Percentiles rank a stretch among this genome's conserved stretches.
phyloP scores from a whole-genome alignment of 495 filamentous ascomycete genomes.

The Chaetomium tenue region DNA sequence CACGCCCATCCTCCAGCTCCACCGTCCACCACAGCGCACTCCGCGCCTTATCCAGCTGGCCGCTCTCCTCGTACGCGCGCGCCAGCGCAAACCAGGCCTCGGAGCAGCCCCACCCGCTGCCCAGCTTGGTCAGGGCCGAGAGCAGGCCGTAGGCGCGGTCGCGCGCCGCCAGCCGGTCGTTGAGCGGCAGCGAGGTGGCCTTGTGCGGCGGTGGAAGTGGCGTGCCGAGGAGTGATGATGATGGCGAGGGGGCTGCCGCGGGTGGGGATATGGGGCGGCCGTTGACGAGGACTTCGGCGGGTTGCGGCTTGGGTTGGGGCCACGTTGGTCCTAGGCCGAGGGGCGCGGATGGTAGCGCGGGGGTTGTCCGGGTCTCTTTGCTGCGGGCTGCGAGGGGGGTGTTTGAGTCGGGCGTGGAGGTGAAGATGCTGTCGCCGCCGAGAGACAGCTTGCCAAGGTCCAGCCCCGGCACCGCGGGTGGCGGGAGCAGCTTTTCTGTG shows the following conservation, averaged over 20 bases:
- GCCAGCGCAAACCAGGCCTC: constrained; percentile 93
- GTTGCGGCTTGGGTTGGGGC: constrained; percentile 6
- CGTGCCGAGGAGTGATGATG: constrained; percentile 24
- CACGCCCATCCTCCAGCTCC: constrained; percentile 65
- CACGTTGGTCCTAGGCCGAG: constrained; percentile 39
- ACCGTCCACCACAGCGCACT: constrained; percentile 74
- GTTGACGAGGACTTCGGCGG: neutral
- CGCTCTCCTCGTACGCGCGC: constrained; percentile 77
- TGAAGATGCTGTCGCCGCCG: constrained; percentile 8
- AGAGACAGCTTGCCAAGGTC: constrained; percentile 20
- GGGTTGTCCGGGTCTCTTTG: constrained; percentile 19
- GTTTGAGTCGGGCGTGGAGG: constrained; percentile 19
- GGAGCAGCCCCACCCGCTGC: constrained; percentile 86
- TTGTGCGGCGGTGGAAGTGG: constrained; percentile 47
- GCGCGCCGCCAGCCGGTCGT: constrained; percentile 76
- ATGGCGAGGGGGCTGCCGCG: constrained; percentile 3
- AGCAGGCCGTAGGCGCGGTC: constrained; percentile 85
- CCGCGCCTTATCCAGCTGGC: constrained; percentile 80
- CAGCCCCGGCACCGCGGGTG: constrained; percentile 43
- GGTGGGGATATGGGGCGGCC: neutral
- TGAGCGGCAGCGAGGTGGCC: constrained; percentile 56
- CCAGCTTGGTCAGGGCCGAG: constrained; percentile 74
- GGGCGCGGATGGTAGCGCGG: constrained; percentile 39
- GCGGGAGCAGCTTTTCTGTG: constrained; percentile 56
- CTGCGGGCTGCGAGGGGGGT: constrained; percentile 14